Percentiles rank a stretch among this genome's conserved stretches.
Conservation (phyloP, 257 asterid genomes). For the Avicennia marina region DNA sequence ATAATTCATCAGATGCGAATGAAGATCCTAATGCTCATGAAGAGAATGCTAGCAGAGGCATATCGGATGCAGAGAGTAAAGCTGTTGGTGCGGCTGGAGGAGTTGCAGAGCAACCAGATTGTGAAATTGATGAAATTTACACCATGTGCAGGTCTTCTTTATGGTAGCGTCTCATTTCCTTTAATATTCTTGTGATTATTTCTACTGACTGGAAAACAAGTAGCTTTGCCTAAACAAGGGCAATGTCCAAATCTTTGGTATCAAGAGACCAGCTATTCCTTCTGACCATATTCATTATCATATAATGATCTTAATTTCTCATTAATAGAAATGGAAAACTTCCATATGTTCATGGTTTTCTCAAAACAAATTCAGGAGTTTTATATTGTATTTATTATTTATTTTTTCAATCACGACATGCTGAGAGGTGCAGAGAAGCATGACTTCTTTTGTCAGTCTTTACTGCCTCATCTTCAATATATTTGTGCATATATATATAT, state of each 20-base stretch:
- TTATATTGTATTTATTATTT: no score
- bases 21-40: conserved; percentile 27
- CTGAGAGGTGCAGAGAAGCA: no score
- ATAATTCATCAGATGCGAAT: conserved; percentile 38
- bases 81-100: conserved; percentile 65
- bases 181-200: neutral
- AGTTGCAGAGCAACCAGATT: conserved; percentile 46
- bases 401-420: no score
- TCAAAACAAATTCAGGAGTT: no score
- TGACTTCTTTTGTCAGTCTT: no score
- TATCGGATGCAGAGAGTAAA: conserved; percentile 35
- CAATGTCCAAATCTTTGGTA: neutral
- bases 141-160: conserved; percentile 48
- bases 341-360: no score
- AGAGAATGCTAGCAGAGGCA: conserved; percentile 21
- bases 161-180: conserved; percentile 38
- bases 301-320: no score
- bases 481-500: no score
- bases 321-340: no score
- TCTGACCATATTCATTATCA: no score
- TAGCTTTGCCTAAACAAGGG: neutral
- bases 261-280: neutral
- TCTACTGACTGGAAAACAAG: neutral
- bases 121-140: conserved; percentile 29
- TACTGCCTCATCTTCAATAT: no score